Evolutionary conservation across 345 rosid genomes (phyloP).

Genomic region (Cardamine occulta): DNA sequence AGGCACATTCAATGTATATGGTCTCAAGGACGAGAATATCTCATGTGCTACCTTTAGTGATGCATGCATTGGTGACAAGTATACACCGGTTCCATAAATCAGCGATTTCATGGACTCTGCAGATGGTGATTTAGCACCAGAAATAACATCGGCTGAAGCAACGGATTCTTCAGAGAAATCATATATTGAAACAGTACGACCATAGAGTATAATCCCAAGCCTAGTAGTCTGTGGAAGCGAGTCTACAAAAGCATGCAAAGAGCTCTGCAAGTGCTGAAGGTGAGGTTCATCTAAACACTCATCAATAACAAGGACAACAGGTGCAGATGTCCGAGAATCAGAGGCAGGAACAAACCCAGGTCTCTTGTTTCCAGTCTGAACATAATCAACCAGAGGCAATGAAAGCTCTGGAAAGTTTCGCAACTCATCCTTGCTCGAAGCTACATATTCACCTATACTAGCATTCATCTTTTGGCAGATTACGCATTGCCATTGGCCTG

Average conservation of each 20-base stretch:
- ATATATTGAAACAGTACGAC: conserved; percentile 83
- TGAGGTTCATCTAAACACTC: conserved; percentile 97
- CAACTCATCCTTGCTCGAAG: conserved; percentile 75
- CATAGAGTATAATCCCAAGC: conserved; percentile 83
- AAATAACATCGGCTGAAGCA: conserved; percentile 97
- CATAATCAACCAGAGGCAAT: conserved; percentile 79
- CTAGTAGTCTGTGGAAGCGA: conserved; percentile 77
- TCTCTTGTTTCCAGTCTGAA: conserved; percentile 84
- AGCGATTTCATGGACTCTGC: conserved; percentile 79
- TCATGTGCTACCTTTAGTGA: conserved; percentile 89
- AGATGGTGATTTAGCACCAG: conserved; percentile 81
- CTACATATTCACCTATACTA: conserved; percentile 87
- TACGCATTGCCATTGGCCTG: conserved; percentile 98
- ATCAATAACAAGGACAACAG: conserved; percentile 86
- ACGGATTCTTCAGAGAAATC: conserved; percentile 91
- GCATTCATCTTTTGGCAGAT: conserved; percentile 74
- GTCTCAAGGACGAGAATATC: conserved; percentile 89
- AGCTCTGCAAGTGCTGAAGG: conserved; percentile 94
- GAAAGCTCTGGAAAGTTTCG: conserved; percentile 75
- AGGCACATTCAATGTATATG: conserved; percentile 67
- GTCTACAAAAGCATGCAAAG: conserved; percentile 94
- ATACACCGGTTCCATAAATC: conserved; percentile 92
- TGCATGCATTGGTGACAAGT: conserved; percentile 94
- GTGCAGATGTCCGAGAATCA: conserved; percentile 86
- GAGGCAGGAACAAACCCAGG: conserved; percentile 87